These are phyloP conservation scores for Triangularia verruculosa DNA, from an alignment of 2,329 filamentous ascomycete genomes.

Conservation along the genomic window DNA sequence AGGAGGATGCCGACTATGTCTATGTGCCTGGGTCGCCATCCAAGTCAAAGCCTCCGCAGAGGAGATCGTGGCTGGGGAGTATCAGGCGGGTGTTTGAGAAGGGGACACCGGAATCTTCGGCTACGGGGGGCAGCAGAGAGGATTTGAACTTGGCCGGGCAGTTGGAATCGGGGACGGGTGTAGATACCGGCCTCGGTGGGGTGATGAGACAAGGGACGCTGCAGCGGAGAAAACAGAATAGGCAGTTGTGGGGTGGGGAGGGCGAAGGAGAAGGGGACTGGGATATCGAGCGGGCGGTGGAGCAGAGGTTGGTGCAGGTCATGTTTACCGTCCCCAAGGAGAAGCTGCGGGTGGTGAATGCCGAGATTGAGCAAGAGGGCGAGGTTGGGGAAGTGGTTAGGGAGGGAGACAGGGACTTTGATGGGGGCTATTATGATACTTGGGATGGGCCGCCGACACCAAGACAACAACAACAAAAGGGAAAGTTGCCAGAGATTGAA, in stretches of 20 bases:
- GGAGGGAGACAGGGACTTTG: constrained; percentile 32
- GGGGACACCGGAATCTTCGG: constrained; percentile 30
- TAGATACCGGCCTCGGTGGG: constrained; percentile 29
- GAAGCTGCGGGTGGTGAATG: constrained; percentile 85
- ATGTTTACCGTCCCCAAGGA: constrained; percentile 95
- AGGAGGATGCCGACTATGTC: constrained; percentile 32
- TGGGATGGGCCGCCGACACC: neutral
- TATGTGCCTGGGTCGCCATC: constrained; percentile 52
- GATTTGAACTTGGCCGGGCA: constrained; percentile 23
- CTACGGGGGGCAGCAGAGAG: constrained; percentile 17
- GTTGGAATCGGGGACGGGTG: constrained; percentile 33
- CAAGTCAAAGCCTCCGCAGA: constrained; percentile 49
- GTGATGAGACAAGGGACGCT: constrained; percentile 40
- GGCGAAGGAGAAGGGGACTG: constrained; percentile 56
- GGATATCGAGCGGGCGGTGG: constrained; percentile 72
- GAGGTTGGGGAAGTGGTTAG: constrained; percentile 39
- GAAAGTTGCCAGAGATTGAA: neutral
- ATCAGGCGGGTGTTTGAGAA: constrained; percentile 61
- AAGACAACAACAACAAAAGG: neutral
- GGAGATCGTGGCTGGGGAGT: constrained; percentile 67
- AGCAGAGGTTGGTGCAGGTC: constrained; percentile 70
- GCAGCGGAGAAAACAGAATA: constrained; percentile 49
- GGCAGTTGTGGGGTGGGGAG: constrained; percentile 51
- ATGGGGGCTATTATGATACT: neutral
- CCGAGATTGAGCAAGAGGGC: constrained; percentile 50